phyloP scores from a whole-genome alignment of 768 basidiomycete genomes.

The Tylopilus subfusipes region DNA sequence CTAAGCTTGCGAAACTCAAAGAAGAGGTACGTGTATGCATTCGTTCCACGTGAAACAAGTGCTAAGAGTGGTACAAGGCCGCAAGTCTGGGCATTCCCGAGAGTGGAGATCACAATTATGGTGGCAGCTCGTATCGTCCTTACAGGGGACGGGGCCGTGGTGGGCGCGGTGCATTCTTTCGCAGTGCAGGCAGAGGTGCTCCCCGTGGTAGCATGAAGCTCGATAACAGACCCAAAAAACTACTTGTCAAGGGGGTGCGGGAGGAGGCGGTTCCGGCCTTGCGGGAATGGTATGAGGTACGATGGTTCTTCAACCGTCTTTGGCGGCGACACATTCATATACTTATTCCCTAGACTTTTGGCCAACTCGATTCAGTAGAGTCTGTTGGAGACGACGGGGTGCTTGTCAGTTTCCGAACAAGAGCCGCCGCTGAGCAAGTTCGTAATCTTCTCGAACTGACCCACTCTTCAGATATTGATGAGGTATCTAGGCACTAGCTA shows the following conservation, averaged over 20 bases:
- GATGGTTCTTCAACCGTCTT: slow-evolving; percentile 1
- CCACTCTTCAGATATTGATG: slow-evolving; percentile 8
- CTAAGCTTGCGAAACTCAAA: slow-evolving; percentile 71
- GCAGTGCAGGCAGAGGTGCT: slow-evolving; percentile 62
- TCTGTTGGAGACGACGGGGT: slow-evolving; percentile 52
- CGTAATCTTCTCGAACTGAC: slow-evolving; percentile 11
- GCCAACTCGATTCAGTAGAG: slow-evolving; percentile 67
- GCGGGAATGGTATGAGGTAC: slow-evolving; percentile 82
- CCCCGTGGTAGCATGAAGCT: slow-evolving; percentile 78
- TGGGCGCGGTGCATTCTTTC: slow-evolving; percentile 52
- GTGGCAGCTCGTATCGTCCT: slow-evolving; percentile 49
- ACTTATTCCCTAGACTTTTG: slow-evolving; percentile 46
- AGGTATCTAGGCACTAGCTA: slow-evolving; percentile 58
- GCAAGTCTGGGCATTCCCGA: slow-evolving; percentile 71
- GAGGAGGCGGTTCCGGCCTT: slow-evolving; percentile 56
- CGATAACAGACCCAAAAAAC: slow-evolving; percentile 82
- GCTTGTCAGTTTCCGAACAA: slow-evolving; percentile 66
- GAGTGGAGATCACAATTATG: slow-evolving; percentile 33
- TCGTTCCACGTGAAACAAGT: neutral
- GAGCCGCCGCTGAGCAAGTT: slow-evolving; percentile 76
- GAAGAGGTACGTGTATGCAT: slow-evolving; percentile 56
- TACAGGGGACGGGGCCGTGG: slow-evolving; percentile 69
- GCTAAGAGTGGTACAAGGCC: slow-evolving; percentile 44
- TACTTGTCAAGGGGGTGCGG: slow-evolving; percentile 68
- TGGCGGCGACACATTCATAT: neutral